Evolutionary conservation across 2,329 filamentous ascomycete genomes (phyloP).

Genomic region (Fragosphaeria purpurea): DNA sequence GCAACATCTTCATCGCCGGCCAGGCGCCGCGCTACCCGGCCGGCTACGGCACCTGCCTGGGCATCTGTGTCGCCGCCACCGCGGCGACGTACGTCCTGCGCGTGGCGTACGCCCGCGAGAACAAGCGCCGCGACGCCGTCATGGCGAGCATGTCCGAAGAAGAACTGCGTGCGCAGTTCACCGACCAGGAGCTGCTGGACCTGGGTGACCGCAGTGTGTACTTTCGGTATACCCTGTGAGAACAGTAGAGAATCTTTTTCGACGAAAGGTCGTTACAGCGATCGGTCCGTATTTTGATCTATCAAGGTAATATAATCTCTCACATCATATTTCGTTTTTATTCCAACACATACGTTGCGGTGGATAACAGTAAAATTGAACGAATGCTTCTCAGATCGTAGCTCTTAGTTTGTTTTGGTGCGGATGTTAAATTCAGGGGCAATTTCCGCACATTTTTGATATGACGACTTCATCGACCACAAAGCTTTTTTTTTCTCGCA

Average conservation of each 20-base stretch:
- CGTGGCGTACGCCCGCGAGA: conserved; percentile 2
- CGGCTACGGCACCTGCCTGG: conserved; percentile 21
- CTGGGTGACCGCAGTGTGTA: conserved; percentile 4
- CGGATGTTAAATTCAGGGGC: too few species aligned
- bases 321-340: too few species aligned
- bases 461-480: too few species aligned
- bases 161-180: background rate
- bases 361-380: too few species aligned
- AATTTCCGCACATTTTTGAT: too few species aligned
- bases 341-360: too few species aligned
- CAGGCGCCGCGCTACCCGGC: conserved; percentile 25
- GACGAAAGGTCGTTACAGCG: too few species aligned
- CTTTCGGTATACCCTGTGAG: conserved; percentile 4
- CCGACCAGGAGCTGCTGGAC: conserved; percentile 3
- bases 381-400: too few species aligned
- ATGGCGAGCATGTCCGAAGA: background rate
- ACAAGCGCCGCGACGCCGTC: conserved; percentile 7
- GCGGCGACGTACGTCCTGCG: conserved; percentile 8
- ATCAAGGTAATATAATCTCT: too few species aligned
- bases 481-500: too few species aligned
- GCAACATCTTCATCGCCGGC: conserved; percentile 23
- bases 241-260: background rate
- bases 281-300: too few species aligned
- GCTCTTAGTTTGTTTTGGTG: too few species aligned
- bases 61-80: conserved; percentile 2